phyloP scores from a whole-genome alignment of 2,329 filamentous ascomycete genomes.

The Hirsutella minnesotensis region DNA sequence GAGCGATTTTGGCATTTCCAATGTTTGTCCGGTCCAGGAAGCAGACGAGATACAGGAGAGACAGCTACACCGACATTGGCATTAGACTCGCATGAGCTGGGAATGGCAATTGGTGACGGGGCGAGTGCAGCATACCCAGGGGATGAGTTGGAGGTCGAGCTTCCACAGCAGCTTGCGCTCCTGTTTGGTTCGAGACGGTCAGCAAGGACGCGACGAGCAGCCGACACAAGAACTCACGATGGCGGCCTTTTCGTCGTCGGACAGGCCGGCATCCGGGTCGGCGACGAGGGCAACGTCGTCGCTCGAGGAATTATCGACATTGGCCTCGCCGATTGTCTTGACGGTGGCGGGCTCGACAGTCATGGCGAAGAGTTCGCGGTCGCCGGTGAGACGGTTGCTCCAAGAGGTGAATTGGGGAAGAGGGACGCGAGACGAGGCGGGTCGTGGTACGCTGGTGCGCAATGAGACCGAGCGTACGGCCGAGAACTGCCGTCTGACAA shows the following conservation, averaged over 20 bases:
- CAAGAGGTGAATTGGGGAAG: background rate
- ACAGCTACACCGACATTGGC: conserved; percentile 39
- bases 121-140: conserved; percentile 30
- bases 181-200: conserved; percentile 21
- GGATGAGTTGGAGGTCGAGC: conserved; percentile 48
- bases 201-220: background rate
- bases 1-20: conserved; percentile 5
- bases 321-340: conserved; percentile 7
- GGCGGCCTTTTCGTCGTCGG: conserved; percentile 46
- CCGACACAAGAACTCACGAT: conserved; percentile 36
- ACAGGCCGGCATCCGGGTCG: conserved; percentile 48
- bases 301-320: conserved; percentile 15
- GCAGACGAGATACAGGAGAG: conserved; percentile 60
- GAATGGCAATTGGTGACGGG: too few species aligned
- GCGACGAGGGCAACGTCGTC: conserved; percentile 15
- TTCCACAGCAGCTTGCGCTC: conserved; percentile 51
- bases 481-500: too few species aligned
- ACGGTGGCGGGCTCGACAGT: conserved; percentile 17
- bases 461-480: too few species aligned
- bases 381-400: background rate
- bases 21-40: conserved; percentile 68
- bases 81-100: too few species aligned
- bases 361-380: conserved; percentile 1
- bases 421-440: background rate
- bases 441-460: too few species aligned